Evolutionary conservation across 2,329 filamentous ascomycete species (phyloP), one percentile per base, ranked within the genome.

Genomic region (Colletotrichum sansevieriae): DNA sequence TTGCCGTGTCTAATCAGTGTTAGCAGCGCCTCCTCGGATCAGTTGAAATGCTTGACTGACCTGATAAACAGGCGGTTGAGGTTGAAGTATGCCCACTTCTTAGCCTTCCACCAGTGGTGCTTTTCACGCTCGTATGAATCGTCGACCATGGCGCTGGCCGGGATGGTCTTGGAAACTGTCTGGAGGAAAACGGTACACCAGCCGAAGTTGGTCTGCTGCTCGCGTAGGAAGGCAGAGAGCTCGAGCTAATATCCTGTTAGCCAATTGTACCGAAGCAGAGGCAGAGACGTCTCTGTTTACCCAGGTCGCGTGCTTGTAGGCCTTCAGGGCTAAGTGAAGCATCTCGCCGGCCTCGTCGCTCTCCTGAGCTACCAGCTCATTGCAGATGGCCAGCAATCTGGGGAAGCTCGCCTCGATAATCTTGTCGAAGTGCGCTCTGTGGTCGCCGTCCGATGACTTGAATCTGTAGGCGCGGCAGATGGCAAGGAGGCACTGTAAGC

Each of bases 71-170:
- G 88, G 71, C 96, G 89, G 83, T 99, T 99, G 74, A 99, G 83
- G 80, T 98, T 98, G 76, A 96, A 97, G 81, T 98, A 99, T 13
- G 95, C 92, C 96, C 96, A 98, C 82, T 99, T 99, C 90, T 98
- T 98, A 72, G 95, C 93, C 85, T 98, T 99, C 95, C 95, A 99
- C 95, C 96, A 99, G 80, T 98, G 94, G 78, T 97, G 95, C 75
- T 91, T 88, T 81, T 98, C 96, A 66, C 96, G 90, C 77, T 98
- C 95, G 67, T 93, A 90, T 60, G 91, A 83, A 68, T 90, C 93
- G 70, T 93, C 93, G 66, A 85, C 80, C 87, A 98, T 90, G 41
- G 95, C 91, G 73, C 86, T 90, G 64, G 92, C 87, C 4, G 96
- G 96, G 41, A 93, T 90, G 22, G 91, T 84, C 81, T 98, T 98